Conservation (phyloP, 345 rosid genomes). For the Gossypium raimondii region DNA sequence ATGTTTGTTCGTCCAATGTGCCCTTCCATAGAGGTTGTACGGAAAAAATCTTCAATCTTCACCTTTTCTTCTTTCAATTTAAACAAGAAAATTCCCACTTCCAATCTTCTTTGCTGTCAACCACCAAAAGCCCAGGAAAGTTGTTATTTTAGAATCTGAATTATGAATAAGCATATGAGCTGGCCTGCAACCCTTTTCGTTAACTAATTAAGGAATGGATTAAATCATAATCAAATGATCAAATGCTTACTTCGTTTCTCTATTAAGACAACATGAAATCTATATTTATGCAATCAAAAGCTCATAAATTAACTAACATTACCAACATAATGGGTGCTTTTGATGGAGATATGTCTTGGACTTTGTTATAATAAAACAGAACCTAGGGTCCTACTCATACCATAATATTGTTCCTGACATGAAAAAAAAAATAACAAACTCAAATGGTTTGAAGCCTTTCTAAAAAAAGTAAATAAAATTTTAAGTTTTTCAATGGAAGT, state of each 20-base stretch:
- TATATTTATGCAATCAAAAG: background rate
- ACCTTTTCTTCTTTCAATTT: background rate
- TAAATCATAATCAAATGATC: conserved; percentile 6
- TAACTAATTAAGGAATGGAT: background rate
- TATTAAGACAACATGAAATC: background rate
- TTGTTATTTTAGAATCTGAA: background rate
- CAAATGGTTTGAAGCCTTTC: background rate
- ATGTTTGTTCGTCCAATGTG: background rate
- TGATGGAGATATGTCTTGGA: background rate
- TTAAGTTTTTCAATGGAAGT: background rate
- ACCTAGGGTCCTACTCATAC: conserved; percentile 9
- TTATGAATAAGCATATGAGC: conserved; percentile 1
- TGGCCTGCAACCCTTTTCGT: conserved; percentile 1
- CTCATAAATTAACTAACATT: background rate
- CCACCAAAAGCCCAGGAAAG: background rate
- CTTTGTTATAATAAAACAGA: conserved; percentile 8
- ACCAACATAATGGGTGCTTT: conserved; percentile 4
- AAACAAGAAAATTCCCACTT: background rate
- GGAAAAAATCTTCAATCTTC: background rate
- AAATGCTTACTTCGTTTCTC: background rate
- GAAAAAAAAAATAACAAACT: background rate
- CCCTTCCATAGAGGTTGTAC: background rate
- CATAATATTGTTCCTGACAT: background rate
- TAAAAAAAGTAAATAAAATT: background rate
- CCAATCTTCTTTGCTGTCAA: background rate